Conservation (phyloP, 257 asterid species). For the Petunia axillaris region DNA sequence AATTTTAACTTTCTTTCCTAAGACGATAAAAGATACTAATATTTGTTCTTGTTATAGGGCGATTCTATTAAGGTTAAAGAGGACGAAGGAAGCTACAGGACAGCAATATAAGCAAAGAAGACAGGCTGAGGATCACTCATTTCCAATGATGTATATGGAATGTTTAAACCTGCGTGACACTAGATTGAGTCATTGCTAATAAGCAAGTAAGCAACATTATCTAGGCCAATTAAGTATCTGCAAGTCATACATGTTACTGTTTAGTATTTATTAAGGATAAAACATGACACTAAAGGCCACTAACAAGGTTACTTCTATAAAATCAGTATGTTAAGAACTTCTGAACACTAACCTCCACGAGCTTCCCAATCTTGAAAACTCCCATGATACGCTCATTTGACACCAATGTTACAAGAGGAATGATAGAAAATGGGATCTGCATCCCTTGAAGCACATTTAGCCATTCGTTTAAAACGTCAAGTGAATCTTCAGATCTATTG, state of each 20-base stretch:
- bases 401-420: slow-evolving; percentile 71
- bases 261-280: background rate
- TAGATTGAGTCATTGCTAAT: background rate
- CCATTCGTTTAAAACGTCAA: slow-evolving; percentile 70
- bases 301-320: background rate
- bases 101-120: background rate
- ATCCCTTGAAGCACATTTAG: slow-evolving; percentile 77
- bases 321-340: background rate
- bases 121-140: background rate
- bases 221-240: background rate
- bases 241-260: background rate
- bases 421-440: slow-evolving; percentile 75
- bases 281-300: background rate
- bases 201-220: background rate
- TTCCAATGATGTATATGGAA: background rate
- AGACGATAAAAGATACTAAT: background rate
- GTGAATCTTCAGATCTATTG: slow-evolving; percentile 61
- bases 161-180: background rate
- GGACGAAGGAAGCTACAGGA: background rate
- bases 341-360: slow-evolving; percentile 46
- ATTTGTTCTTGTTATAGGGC: background rate
- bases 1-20: background rate
- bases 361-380: slow-evolving; percentile 58
- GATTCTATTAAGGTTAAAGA: background rate
- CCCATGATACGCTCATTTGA: slow-evolving; percentile 69